A percentile compares a stretch with the other conserved stretches of the same genome.
These are phyloP conservation scores for Sarocladiaceae sp. DNA, from an alignment of 2,329 filamentous ascomycete genomes.

Conservation along the genomic window DNA sequence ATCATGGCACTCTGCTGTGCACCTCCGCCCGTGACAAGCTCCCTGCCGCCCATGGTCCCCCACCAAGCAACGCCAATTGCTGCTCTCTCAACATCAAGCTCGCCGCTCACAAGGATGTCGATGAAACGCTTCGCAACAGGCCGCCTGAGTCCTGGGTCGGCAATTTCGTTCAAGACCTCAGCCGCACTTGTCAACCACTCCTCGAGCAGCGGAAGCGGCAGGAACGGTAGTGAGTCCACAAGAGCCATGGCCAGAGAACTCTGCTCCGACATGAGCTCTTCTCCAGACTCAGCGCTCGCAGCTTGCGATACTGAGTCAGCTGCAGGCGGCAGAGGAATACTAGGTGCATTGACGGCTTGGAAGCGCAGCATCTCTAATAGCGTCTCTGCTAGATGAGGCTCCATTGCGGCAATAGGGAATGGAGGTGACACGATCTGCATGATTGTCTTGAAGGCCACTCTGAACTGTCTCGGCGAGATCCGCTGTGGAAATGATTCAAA, in stretches of 20 bases:
- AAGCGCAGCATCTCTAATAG: constrained; percentile 75
- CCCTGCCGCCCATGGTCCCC: constrained; percentile 57
- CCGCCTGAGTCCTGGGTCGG: constrained; percentile 57
- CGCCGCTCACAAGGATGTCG: constrained; percentile 73
- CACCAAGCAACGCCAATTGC: constrained; percentile 82
- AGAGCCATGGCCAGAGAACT: constrained; percentile 71
- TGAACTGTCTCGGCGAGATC: constrained; percentile 80
- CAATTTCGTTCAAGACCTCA: constrained; percentile 60
- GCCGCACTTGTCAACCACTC: constrained; percentile 77
- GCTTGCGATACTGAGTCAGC: constrained; percentile 30
- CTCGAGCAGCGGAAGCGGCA: constrained; percentile 66
- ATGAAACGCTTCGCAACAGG: constrained; percentile 69
- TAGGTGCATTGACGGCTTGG: constrained; percentile 47
- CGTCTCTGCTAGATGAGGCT: constrained; percentile 75
- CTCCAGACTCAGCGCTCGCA: constrained; percentile 17
- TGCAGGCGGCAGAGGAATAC: constrained; percentile 35
- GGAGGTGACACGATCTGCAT: constrained; percentile 79
- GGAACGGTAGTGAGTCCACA: constrained; percentile 71
- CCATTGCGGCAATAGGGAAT: constrained; percentile 65
- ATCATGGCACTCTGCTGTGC: constrained; percentile 35
- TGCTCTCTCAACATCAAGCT: constrained; percentile 84
- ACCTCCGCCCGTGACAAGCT: constrained; percentile 36
- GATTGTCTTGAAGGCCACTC: constrained; percentile 80
- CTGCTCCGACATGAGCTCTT: constrained; percentile 65
- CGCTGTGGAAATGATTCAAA: constrained; percentile 75